Conservation (phyloP, 176 grass and related monocot genomes). For the Pontederia paniculata region DNA sequence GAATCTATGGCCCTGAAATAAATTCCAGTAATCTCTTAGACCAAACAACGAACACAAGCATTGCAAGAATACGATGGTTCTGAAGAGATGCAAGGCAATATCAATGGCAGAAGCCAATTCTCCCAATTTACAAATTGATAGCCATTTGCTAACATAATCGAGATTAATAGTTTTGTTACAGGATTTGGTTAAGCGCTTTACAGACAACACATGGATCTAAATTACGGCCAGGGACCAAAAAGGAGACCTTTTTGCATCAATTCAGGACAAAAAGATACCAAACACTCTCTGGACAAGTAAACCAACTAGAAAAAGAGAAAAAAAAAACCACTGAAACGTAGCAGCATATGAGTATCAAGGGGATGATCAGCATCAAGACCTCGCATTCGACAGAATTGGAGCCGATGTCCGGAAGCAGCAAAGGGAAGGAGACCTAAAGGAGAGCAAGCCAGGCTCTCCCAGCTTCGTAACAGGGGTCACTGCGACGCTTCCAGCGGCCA, state of each 20-base stretch:
- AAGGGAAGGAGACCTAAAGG: neutral
- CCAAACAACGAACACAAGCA: neutral
- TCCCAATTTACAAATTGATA: too few relatives aligned
- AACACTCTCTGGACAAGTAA: neutral
- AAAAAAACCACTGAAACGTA: neutral
- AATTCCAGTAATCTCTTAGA: neutral
- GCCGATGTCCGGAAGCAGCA: neutral
- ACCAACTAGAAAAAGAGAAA: neutral
- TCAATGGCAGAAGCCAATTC: too few relatives aligned
- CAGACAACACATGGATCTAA: too few relatives aligned
- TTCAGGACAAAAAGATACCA: too few relatives aligned
- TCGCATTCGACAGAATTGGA: neutral
- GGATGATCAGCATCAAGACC: neutral
- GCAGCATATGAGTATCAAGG: neutral
- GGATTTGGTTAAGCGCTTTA: too few relatives aligned
- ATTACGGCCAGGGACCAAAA: too few relatives aligned
- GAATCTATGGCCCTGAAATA: neutral
- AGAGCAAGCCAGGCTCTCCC: slow-evolving; percentile 1
- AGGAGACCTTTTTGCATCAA: too few relatives aligned
- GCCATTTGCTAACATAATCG: too few relatives aligned
- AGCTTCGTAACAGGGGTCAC: slow-evolving; percentile 3
- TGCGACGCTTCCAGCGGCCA: slow-evolving; percentile 6
- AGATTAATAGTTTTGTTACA: too few relatives aligned
- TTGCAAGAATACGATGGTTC: too few relatives aligned
- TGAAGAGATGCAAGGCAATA: too few relatives aligned